Conservation (phyloP, 2,329 filamentous ascomycete species). For the Neospermospora avenae region DNA sequence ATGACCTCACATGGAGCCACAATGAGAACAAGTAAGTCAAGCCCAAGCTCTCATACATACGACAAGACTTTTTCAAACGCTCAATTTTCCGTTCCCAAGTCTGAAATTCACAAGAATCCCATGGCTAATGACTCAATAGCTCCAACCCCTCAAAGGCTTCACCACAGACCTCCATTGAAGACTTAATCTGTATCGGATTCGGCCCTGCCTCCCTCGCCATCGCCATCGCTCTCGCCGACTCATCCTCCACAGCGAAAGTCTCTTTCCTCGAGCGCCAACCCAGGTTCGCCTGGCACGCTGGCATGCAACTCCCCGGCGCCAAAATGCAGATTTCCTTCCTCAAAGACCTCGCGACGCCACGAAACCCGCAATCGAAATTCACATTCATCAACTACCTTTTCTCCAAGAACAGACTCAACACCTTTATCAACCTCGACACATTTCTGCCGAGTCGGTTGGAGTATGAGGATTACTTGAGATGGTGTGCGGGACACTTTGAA, state of each 20-base stretch:
- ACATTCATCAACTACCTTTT: slow-evolving; percentile 96
- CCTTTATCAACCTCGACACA: slow-evolving; percentile 87
- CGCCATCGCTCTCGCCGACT: slow-evolving; percentile 79
- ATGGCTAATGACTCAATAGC: not conserved
- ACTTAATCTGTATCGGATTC: slow-evolving; percentile 74
- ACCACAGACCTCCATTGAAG: slow-evolving; percentile 4
- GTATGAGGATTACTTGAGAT: slow-evolving; percentile 93
- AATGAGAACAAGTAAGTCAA: not conserved
- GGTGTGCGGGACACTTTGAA: slow-evolving; percentile 81
- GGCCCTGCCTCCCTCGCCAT: slow-evolving; percentile 85
- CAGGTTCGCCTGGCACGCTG: slow-evolving; percentile 86
- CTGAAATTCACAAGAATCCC: not conserved
- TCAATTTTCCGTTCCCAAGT: no score
- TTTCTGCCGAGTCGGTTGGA: slow-evolving; percentile 84
- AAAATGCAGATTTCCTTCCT: slow-evolving; percentile 98
- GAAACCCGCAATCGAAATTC: slow-evolving; percentile 85
- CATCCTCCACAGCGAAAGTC: slow-evolving; percentile 60
- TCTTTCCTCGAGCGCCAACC: slow-evolving; percentile 85
- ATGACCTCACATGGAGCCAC: not conserved
- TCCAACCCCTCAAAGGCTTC: not conserved
- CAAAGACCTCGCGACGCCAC: slow-evolving; percentile 88
- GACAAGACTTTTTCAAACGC: no score
- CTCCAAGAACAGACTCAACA: slow-evolving; percentile 72
- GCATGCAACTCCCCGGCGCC: slow-evolving; percentile 89
- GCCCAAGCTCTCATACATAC: not conserved